These are phyloP conservation scores for Penicillium sumatraense DNA, from an alignment of 2,329 filamentous ascomycete genomes.

Conservation along the genomic window DNA sequence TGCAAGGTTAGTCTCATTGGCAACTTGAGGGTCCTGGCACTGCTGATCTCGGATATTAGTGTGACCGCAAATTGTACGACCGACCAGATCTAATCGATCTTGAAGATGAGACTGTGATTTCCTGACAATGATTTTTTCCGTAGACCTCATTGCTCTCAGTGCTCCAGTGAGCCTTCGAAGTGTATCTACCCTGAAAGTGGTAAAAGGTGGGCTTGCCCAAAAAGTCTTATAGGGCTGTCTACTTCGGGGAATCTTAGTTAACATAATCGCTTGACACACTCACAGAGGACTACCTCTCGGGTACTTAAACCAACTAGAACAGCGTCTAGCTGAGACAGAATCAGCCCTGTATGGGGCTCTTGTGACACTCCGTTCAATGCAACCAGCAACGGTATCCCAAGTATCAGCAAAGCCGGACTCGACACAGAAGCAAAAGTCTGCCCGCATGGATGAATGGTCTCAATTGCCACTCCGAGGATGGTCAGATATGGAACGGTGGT, in stretches of 20 bases:
- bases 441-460: constrained; percentile 28
- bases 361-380: constrained; percentile 16
- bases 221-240: no score
- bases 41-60: constrained; percentile 21
- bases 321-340: constrained; percentile 27
- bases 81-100: background rate
- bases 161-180: constrained; percentile 19
- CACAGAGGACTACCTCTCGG: constrained; percentile 26
- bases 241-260: background rate
- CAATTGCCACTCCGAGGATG: constrained; percentile 22
- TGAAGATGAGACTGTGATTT: background rate
- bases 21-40: background rate
- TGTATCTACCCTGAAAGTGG: constrained; percentile 28
- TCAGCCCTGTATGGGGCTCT: constrained; percentile 27
- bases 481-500: constrained; percentile 24
- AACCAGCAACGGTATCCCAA: constrained; percentile 9
- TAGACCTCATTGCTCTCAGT: constrained; percentile 27
- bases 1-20: constrained; percentile 22
- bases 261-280: background rate
- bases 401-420: constrained; percentile 11
- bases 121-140: background rate
- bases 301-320: constrained; percentile 28
- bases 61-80: constrained; percentile 27
- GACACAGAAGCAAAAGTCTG: constrained; percentile 18
- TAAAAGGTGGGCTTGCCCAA: constrained; percentile 18